These are phyloP conservation scores for Colletotrichum sp. DNA, from an alignment of 2,329 filamentous ascomycete species.

Conservation along the genomic window DNA sequence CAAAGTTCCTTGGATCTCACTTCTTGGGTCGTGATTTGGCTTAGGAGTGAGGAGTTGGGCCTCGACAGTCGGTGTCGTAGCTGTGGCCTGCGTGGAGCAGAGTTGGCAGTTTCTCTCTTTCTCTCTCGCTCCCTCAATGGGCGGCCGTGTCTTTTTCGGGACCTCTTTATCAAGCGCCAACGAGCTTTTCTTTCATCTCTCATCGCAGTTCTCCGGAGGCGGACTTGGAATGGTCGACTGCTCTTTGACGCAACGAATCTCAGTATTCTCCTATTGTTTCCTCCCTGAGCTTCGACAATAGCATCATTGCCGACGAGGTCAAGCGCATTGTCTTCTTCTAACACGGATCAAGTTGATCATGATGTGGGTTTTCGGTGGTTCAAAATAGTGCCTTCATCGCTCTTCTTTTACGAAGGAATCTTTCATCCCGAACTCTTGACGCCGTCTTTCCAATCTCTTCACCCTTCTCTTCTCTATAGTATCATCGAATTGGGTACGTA, in stretches of 20 bases:
- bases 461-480: neutral
- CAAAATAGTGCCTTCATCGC: neutral
- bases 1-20: neutral
- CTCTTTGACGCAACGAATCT: neutral
- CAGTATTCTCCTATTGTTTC: neutral
- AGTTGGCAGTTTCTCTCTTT: too few relatives aligned
- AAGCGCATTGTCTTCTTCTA: neutral
- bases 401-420: neutral
- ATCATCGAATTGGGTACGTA: neutral
- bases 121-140: neutral
- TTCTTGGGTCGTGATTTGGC: neutral
- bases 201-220: neutral
- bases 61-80: neutral
- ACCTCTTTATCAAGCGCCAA: neutral
- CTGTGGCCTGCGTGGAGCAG: too few relatives aligned
- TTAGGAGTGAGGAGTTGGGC: neutral
- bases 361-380: rapidly evolving
- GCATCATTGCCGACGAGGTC: neutral
- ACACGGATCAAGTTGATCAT: neutral
- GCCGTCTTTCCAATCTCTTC: rapidly evolving
- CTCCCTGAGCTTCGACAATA: neutral
- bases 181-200: neutral
- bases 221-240: rapidly evolving
- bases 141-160: neutral
- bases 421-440: neutral